Base-by-base conservation (phyloP, 1,284 basidiomycete genomes). In the Sporisorium sorghi region DNA sequence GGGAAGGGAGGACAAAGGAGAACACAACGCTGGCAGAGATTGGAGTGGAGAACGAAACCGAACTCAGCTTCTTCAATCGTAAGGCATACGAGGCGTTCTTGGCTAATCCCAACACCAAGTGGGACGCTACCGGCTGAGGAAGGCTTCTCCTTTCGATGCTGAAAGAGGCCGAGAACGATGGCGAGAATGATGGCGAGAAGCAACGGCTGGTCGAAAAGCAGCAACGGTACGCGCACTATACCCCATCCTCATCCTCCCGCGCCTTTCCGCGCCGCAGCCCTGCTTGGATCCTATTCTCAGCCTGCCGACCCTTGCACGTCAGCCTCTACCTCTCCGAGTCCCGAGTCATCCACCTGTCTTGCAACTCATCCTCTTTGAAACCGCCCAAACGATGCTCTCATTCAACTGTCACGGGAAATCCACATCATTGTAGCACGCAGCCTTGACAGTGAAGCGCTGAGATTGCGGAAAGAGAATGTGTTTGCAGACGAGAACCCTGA, bases 31-130 rank as follows among this genome's bases (percentile, higher is more conserved):
- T 81, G 14, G 75, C 77, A 21, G 59, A 73, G 30, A 67, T 79
- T 32, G 79, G 79, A 2, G 50, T 81, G 11, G 75, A 84, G 47
- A 84, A 84, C 65, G 82, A 84, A 42, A 73, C 81, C 14, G 82
- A 84, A 56, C 53, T 83, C 7, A 80, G 78, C 57, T 67, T 84
- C 35, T 83, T 84, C 68, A 72, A 84, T 43, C 59, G 67, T 17
- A 50, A 60, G 3, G 80, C 73, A 19, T 84, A 84, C 58, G 71
- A 82, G 15, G 53, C 54, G 3, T 84, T 83, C 58, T 55, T 83
- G 15, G 58, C 51, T 19, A 51, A 84, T 42, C 82, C 82, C 1
- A 58, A 73, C 52, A 82, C 79, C 0, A 78, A 78, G 42, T 84
- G 82, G 82, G 76, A 82, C 44, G 55, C 61, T 4, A 50, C 61